phyloP scores from a whole-genome alignment of 371 early-diverging fungal genomes.

The Mucor irregularis region DNA sequence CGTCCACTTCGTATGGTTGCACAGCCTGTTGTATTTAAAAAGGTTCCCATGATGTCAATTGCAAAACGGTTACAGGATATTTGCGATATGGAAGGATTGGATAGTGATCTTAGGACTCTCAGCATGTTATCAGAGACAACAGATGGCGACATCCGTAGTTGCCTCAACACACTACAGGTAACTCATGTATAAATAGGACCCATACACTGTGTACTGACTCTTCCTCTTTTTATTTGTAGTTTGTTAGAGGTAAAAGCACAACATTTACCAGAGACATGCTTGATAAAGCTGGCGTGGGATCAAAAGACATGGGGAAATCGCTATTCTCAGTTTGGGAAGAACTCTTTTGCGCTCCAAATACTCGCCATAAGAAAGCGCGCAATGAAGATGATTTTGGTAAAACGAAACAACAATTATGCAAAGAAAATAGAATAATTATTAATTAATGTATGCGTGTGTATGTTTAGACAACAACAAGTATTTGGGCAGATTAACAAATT shows the following conservation, averaged over 20 bases:
- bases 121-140: constrained; percentile 73
- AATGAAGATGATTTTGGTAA: constrained; percentile 19
- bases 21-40: constrained; percentile 66
- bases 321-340: constrained; percentile 81
- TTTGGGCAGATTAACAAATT: constrained; percentile 48
- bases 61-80: constrained; percentile 80
- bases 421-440: too few species aligned
- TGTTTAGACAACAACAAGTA: constrained; percentile 34
- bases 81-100: constrained; percentile 77
- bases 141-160: constrained; percentile 86
- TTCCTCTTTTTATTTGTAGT: constrained; percentile 30
- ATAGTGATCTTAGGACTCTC: constrained; percentile 75
- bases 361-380: constrained; percentile 18
- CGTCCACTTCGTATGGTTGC: constrained; percentile 83
- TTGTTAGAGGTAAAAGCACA: constrained; percentile 41
- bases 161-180: constrained; percentile 90
- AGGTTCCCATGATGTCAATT: constrained; percentile 67
- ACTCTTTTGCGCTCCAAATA: constrained; percentile 60
- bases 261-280: constrained; percentile 62
- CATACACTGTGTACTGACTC: too few species aligned
- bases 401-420: too few species aligned
- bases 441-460: too few species aligned
- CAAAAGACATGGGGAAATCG: constrained; percentile 81
- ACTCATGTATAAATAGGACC: too few species aligned
- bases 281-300: constrained; percentile 59